Evolutionary conservation across 2,329 filamentous ascomycete genomes (phyloP).

Genomic region (Neofusicoccum sp.): DNA sequence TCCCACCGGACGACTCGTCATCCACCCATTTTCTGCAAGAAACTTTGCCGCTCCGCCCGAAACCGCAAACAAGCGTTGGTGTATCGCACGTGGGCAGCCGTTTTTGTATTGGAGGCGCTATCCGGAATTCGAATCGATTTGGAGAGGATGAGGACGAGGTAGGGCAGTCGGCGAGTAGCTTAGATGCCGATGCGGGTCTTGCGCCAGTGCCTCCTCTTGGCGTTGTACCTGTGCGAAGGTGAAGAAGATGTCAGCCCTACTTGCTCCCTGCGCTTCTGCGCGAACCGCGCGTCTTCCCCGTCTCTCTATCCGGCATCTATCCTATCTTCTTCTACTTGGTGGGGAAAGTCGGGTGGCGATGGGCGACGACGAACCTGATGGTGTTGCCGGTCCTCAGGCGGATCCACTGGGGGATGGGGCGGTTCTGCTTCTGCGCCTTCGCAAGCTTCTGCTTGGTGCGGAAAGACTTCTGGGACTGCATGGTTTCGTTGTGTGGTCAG

Average conservation of each 20-base stretch:
- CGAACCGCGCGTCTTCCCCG: constrained; percentile 20
- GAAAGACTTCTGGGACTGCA: constrained; percentile 99
- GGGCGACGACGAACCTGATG: constrained; percentile 75
- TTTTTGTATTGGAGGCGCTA: constrained; percentile 3
- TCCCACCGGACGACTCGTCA: constrained; percentile 14
- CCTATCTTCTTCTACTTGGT: constrained; percentile 17
- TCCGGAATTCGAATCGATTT: constrained; percentile 16
- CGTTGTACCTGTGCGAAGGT: constrained; percentile 79
- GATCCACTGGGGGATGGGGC: constrained; percentile 99
- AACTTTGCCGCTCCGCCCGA: constrained; percentile 5
- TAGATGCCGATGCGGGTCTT: constrained; percentile 99
- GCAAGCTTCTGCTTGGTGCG: constrained; percentile 99
- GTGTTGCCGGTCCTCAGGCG: constrained; percentile 97
- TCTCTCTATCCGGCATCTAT: too few relatives aligned
- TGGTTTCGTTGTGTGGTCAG: constrained; percentile 5
- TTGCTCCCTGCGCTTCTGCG: neutral
- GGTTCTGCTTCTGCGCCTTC: constrained; percentile 99
- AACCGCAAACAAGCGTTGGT: neutral
- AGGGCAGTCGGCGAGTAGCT: constrained; percentile 52
- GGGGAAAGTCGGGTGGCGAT: neutral
- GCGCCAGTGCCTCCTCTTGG: constrained; percentile 99
- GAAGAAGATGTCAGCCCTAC: constrained; percentile 18
- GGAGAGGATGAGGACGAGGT: constrained; percentile 15
- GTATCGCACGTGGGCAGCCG: constrained; percentile 14
- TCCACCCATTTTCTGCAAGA: constrained; percentile 4